Base-by-base conservation (phyloP, 1,284 basidiomycete species). In the Phellopilus nigrolimitatus region DNA sequence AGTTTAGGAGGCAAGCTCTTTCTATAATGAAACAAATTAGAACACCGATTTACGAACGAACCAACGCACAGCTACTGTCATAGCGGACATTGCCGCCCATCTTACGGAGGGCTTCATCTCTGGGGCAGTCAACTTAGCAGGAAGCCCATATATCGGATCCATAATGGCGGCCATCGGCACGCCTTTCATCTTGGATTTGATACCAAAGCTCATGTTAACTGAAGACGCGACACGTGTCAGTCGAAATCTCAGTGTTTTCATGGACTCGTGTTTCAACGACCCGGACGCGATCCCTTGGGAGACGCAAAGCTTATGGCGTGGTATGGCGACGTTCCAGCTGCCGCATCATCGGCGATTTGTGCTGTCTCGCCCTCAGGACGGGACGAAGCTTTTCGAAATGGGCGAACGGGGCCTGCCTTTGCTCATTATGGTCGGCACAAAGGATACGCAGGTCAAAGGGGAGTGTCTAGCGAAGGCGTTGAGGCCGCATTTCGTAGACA, bases 61-160 rank as follows among this genome's bases (percentile, higher is more conserved):
- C 24, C 10, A 10, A 19, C 19, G 24, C 19, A 30, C 50, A 71
- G 70, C 59, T 12, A 62, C 63, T 1, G 62, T 66, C 27, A 61
- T 66, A 22, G 66, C 66, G 3, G 71, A 74, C 51, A 63, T 73
- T 27, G 57, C 72, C 28, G 59, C 62, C 22, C 61, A 64, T 43
- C 66, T 66, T 54, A 65, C 67, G 9, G 56, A 65, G 3, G 61
- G 64, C 48, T 66, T 63, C 47, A 61, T 72, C 34, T 59, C 65
- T 2, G 71, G 70, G 34, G 56, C 69, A 37, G 62, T 73, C 50
- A 70, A 68, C 57, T 55, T 67, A 52, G 64, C 60, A 34, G 62
- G 62, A 17, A 56, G 67, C 40, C 67, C 68, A 3, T 63, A 63
- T 51, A 64, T 71, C 56, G 62, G 59, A 13, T 49, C 56, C 25